A percentile compares a stretch with the other conserved stretches of the same genome.
These are phyloP conservation scores for Waitea zeae DNA, from an alignment of 1,284 basidiomycete genomes.

Conservation along the genomic window DNA sequence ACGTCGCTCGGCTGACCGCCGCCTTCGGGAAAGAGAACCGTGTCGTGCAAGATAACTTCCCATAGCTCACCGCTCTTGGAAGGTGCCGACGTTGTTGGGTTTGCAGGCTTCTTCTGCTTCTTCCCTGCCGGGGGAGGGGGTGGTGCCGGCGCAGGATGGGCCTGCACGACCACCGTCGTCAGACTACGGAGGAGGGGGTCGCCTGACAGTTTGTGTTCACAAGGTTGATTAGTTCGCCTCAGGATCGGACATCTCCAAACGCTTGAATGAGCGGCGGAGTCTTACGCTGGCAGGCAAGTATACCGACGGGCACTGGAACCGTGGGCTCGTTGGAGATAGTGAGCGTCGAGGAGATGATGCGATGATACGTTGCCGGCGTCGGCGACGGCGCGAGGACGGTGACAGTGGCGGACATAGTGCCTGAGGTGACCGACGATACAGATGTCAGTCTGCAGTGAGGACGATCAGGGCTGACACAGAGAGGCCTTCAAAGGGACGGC, in stretches of 20 bases:
- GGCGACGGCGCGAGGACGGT: conserved; percentile 18
- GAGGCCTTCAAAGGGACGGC: too few species aligned
- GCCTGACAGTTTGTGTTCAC: conserved; percentile 19
- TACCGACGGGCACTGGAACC: conserved; percentile 44
- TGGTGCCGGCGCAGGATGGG: conserved; percentile 23
- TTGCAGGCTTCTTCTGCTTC: conserved; percentile 35
- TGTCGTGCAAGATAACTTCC: conserved; percentile 62
- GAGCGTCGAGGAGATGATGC: conserved; percentile 39
- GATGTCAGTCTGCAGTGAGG: too few species aligned
- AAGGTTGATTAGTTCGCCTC: not conserved
- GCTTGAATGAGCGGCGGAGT: too few species aligned
- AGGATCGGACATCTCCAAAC: not conserved
- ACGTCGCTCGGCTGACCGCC: conserved; percentile 78
- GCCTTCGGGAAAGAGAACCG: conserved; percentile 80
- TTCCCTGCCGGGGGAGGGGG: conserved; percentile 27
- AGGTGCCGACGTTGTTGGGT: too few species aligned
- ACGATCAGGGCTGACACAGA: too few species aligned
- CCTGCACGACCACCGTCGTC: conserved; percentile 33
- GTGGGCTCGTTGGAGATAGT: conserved; percentile 29
- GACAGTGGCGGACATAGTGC: too few species aligned
- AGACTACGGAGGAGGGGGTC: conserved; percentile 45
- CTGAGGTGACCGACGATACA: too few species aligned
- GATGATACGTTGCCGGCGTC: conserved; percentile 42
- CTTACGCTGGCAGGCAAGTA: conserved; percentile 61
- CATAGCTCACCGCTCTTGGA: conserved; percentile 30